Base-by-base conservation (phyloP, 2,329 filamentous ascomycete species). In the Beauveria sp. region DNA sequence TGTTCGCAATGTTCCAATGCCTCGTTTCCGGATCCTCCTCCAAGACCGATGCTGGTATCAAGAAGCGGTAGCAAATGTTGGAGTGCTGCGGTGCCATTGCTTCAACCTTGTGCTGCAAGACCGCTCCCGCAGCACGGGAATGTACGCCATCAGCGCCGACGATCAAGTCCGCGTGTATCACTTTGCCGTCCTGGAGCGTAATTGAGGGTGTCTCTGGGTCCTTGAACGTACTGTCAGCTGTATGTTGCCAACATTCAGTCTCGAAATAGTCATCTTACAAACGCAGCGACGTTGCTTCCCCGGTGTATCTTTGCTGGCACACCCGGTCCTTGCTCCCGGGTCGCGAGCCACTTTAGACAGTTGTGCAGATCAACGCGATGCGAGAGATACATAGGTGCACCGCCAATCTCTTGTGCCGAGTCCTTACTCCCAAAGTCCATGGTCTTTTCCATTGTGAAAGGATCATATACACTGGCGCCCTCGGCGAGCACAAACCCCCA, bases 111-210 rank as follows among this genome's bases (percentile, higher is more conserved):
- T 61, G 56, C 26, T 71, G 72, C 20, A 71, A 58, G 5, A 75
- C 64, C 3, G 64, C 63, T 59, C 72, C 66, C 5, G 67, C 63
- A 14, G 68, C 74, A 8, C 65, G 58, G 16, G 71, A 74, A 56
- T 77, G 76, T 18, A 77, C 67, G 6, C 79, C 79, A 64, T 81
- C 78, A 2, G 78, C 77, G 4, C 73, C 77, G 42, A 81, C 69
- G 22, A 53, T 30, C 1, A 60, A 38, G 20, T 60, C 58, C 2
- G 58, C 58, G 20, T 16, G 14, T 20, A 73, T 62, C 14, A 66
- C 62, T 5, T 67, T 58, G 3, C 73, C 74, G n/a, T 66, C 64
- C 6, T 61, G 62, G 6, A 77, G 65, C 1, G 65, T 67, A 3
- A 74, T 68, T 0, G 69, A 70, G 0, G 71, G 68, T 16, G 58